These are phyloP conservation scores for Tirmania nivea DNA, from an alignment of 495 filamentous ascomycete species.

Conservation along the genomic window DNA sequence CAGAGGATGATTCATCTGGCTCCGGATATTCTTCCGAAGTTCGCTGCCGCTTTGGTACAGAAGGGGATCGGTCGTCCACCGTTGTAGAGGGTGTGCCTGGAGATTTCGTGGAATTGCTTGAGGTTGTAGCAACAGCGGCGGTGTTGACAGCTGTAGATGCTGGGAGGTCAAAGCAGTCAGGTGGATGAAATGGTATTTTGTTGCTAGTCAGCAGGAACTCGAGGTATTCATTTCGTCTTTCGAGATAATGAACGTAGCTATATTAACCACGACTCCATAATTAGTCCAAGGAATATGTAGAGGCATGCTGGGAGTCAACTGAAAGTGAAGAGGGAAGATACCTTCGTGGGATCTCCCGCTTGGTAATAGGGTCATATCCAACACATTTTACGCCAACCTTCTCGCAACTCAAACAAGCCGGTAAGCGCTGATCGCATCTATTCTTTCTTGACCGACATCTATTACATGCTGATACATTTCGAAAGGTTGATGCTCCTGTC, in stretches of 20 bases:
- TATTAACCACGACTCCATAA: constrained; percentile 8
- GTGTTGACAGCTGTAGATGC: constrained; percentile 29
- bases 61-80: constrained; percentile 4
- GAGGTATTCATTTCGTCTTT: constrained; percentile 62
- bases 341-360: constrained; percentile 75
- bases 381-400: constrained; percentile 78
- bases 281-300: not conserved
- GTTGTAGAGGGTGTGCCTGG: constrained; percentile 2
- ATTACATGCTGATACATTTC: constrained; percentile 90
- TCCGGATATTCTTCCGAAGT: constrained; percentile 20
- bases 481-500: constrained; percentile 39
- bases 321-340: constrained; percentile 20
- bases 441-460: constrained; percentile 84
- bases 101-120: constrained; percentile 20
- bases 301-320: not conserved
- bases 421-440: constrained; percentile 77
- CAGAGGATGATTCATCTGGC: constrained; percentile 34
- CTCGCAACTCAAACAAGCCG: constrained; percentile 72
- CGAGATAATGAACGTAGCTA: constrained; percentile 87
- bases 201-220: constrained; percentile 54
- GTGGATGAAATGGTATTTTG: constrained; percentile 46
- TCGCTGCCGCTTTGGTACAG: constrained; percentile 9
- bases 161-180: constrained; percentile 56
- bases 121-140: constrained; percentile 23
- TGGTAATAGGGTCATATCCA: constrained; percentile 88